A percentile compares a stretch with the other conserved stretches of the same genome.
Evolutionary conservation across 1,284 basidiomycete genomes (phyloP).

Genomic region (Trametes hirsuta): DNA sequence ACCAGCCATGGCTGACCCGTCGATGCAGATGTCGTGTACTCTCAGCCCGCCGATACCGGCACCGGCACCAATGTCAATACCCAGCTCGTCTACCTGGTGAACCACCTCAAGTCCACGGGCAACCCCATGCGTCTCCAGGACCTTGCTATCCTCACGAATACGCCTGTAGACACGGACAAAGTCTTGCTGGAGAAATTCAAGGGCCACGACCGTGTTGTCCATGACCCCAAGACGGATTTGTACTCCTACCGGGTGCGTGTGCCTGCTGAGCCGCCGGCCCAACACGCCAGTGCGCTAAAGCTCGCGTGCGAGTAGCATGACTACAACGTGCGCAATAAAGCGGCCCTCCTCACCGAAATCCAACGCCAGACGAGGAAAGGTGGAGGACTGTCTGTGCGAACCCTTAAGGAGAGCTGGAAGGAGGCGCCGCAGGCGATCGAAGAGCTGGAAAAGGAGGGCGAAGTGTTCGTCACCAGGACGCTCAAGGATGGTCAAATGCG

Average conservation of each 20-base stretch:
- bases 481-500: constrained; percentile 82
- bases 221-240: constrained; percentile 82
- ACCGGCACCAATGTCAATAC: constrained; percentile 84
- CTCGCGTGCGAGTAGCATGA: constrained; percentile 63
- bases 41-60: constrained; percentile 85
- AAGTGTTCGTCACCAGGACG: constrained; percentile 85
- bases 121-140: constrained; percentile 84
- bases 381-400: constrained; percentile 82
- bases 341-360: constrained; percentile 80
- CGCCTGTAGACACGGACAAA: constrained; percentile 74
- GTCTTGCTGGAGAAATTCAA: constrained; percentile 79
- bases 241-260: constrained; percentile 78
- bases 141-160: constrained; percentile 77
- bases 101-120: constrained; percentile 76
- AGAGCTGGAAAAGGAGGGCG: constrained; percentile 85
- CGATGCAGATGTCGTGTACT: constrained; percentile 69
- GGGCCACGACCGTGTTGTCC: constrained; percentile 76
- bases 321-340: constrained; percentile 83
- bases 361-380: constrained; percentile 78
- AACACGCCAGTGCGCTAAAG: background rate
- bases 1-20: constrained; percentile 29
- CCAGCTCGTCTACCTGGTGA: constrained; percentile 84
- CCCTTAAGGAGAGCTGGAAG: constrained; percentile 89
- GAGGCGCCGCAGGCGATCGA: constrained; percentile 82
- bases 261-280: background rate